Evolutionary conservation across 1,139 yeast species (phyloP), one percentile per base, ranked within the genome.

Genomic region (Torulaspora globosa): DNA sequence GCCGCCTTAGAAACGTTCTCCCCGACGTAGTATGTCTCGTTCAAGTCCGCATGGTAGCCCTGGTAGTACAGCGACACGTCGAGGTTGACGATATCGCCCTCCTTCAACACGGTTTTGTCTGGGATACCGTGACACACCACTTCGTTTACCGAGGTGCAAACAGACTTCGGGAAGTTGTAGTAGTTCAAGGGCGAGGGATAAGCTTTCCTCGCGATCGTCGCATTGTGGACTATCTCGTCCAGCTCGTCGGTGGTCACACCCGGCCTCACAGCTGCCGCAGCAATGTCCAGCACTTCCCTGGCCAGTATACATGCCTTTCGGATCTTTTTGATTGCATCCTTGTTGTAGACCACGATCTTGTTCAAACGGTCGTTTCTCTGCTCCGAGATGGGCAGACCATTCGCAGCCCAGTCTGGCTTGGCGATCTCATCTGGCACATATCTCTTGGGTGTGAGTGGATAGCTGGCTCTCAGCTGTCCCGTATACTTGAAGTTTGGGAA

Each of bases 81-180:
- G 55, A 94, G 71, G 65, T 94, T 94, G 54, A 94, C 75, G 56
- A 94, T 92, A 65, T 94, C 99, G 44, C 99, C 98, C 59, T 92
- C 97, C 65, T 87, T 71, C 52, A 94, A 74, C 33, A 80, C 80
- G 46, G 90, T 78, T 69, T 85, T 76, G 67, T 94, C 98, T 21
- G 98, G 98, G 49, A 92, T 86, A 55, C 99, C 99, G 67, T 92
- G 99, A 66, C 99, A 92, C 51, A 92, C 86, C 49, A 89, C 82
- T 70, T 92, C 98, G 67, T 94, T 90, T 35, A 94, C 82, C 5
- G 97, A 88, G 1, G 97, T 88, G 70, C 98, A 94, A 38, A 88
- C 78, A 27, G 95, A 82, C 66, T 89, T 90, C 33, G 98, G 97
- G 71, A 81, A 94, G 67, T 88, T 86, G 71, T 84, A 92, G 70